Evolutionary conservation across 2,329 filamentous ascomycete genomes (phyloP), one percentile per base, ranked within the genome.

Genomic region (Helotiales sp.): DNA sequence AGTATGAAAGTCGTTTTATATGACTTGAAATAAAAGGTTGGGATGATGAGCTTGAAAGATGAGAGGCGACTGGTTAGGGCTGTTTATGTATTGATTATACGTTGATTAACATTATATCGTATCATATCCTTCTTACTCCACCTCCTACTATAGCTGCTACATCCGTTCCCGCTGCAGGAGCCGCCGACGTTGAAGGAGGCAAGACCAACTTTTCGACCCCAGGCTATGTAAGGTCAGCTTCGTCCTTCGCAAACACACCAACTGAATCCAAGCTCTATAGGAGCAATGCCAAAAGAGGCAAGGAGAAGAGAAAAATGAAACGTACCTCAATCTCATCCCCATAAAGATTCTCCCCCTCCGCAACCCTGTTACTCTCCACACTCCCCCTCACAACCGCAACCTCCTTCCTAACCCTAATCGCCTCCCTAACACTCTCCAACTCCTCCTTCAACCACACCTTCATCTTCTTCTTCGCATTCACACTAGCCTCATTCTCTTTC

Each of bases 301-400:
- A n/a, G n/a, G n/a, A n/a, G n/a, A n/a, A n/a, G n/a, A n/a, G n/a
- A n/a, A n/a, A n/a, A n/a, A n/a, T n/a, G n/a, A n/a, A n/a, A n/a
- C n/a, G n/a, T n/a, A 50, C 40, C n/a, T 64, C 62, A 17, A 24
- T 6, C 7, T 60, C 57, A 56, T 62, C 54, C 5, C 55, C 62
- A 51, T 64, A 64, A 15, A 64, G 52, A 55, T 61, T 50, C 47
- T 56, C 58, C 3, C 60, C 63, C 52, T 65, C 63, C 1, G 56
- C 51, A 7, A 60, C 19, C 22, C 63, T 30, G 52, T 65, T 63
- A 12, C 93, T 58, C 78, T 79, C 56, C 2, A 95, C 90, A 61
- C 86, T 81, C 0, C 76, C 72, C 52, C 84, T 74, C 75, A 93
- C 88, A 0, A 91, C 30, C 15, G 62, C 62, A 12, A 64, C 52